Evolutionary conservation across 345 rosid genomes (phyloP).

Genomic region (Psidium friedrichsthalianum): DNA sequence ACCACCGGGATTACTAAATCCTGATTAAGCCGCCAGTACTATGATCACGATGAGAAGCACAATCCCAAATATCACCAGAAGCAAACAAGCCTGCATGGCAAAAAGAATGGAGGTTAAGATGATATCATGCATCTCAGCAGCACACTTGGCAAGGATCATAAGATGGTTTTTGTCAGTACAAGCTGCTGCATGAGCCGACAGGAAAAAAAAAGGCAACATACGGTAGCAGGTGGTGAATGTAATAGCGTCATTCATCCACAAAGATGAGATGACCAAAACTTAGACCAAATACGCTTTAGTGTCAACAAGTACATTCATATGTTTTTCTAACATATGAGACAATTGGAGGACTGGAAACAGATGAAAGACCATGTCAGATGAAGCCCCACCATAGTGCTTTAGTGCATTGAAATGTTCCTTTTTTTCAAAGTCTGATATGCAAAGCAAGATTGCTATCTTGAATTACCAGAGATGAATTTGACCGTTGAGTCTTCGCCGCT

Average conservation of each 20-base stretch:
- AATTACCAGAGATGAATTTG: constrained; percentile 87
- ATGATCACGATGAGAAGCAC: constrained; percentile 70
- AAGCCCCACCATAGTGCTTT: not conserved
- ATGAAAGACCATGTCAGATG: not conserved
- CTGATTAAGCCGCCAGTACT: constrained; percentile 52
- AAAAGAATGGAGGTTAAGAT: not conserved
- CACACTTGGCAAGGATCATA: not conserved
- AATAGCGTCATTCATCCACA: not conserved
- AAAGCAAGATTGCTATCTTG: not conserved
- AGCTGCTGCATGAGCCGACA: not conserved
- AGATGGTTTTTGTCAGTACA: not conserved
- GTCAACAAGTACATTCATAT: not conserved
- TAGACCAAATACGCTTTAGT: not conserved
- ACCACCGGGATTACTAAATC: not conserved
- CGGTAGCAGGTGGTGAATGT: not conserved
- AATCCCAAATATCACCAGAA: constrained; percentile 82
- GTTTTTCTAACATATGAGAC: not conserved
- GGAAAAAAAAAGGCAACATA: not conserved
- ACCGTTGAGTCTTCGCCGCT: constrained; percentile 78
- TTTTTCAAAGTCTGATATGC: not conserved
- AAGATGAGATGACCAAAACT: not conserved
- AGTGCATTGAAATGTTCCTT: not conserved
- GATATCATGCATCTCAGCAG: not conserved
- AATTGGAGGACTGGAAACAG: not conserved
- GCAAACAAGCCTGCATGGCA: constrained; percentile 62